Evolutionary conservation across 139 green algal species (phyloP).

Genomic region (Eudorina sp.): DNA sequence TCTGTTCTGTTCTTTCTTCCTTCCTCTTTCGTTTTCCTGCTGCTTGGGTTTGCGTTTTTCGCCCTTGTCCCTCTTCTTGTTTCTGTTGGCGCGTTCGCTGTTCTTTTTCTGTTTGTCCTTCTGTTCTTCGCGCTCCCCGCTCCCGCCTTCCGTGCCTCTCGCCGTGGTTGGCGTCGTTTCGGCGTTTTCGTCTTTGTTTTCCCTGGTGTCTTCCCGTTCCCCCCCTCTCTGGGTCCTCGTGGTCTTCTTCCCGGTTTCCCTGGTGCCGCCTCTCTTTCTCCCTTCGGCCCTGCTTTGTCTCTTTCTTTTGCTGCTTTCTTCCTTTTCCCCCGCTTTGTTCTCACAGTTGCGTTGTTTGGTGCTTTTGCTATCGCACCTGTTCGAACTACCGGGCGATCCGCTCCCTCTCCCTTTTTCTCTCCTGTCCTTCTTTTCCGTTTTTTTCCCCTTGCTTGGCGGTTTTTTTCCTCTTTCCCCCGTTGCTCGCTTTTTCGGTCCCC

Average conservation of each 20-base stretch:
- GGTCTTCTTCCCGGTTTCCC: constrained; percentile 1
- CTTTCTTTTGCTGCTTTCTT: constrained; percentile 49
- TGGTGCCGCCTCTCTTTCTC: constrained; percentile 46
- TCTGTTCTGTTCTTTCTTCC: constrained; percentile 54
- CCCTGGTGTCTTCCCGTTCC: constrained; percentile 13
- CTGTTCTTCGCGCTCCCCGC: constrained; percentile 84
- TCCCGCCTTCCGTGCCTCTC: constrained; percentile 53
- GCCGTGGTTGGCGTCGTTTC: constrained; percentile 47
- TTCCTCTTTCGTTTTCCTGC: constrained; percentile 51
- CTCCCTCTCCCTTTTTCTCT: constrained; percentile 38
- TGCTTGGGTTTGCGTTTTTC: constrained; percentile 55
- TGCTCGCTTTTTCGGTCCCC: constrained; percentile 27
- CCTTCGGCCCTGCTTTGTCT: constrained; percentile 47
- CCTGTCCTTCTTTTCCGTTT: constrained; percentile 42
- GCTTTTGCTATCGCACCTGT: constrained; percentile 64
- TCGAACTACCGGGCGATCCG: not conserved
- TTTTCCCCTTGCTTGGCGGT: constrained; percentile 33
- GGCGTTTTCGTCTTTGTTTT: constrained; percentile 38
- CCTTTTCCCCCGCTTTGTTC: constrained; percentile 68
- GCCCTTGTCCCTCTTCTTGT: constrained; percentile 69
- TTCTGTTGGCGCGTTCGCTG: constrained; percentile 81
- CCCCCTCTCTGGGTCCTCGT: not conserved
- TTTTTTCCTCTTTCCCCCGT: constrained; percentile 21
- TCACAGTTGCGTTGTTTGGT: constrained; percentile 77
- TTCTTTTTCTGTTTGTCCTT: constrained; percentile 84